These are phyloP conservation scores for Diutina rugosa DNA, from an alignment of 1,139 yeast species.

Conservation along the genomic window DNA sequence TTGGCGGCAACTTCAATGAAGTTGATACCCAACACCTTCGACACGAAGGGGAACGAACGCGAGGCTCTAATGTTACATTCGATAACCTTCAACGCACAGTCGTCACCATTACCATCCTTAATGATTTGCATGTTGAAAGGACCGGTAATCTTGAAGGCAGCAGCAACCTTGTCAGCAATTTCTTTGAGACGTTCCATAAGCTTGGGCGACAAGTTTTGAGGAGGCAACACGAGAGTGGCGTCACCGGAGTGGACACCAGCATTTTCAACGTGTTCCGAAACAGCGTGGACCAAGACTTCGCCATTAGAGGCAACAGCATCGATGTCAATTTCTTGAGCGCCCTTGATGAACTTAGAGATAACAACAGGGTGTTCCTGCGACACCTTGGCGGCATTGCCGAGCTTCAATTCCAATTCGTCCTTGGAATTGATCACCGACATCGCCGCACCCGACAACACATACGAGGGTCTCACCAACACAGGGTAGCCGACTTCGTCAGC, in stretches of 20 bases:
- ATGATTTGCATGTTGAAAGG: slow-evolving; percentile 98
- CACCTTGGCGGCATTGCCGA: slow-evolving; percentile 81
- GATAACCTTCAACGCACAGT: slow-evolving; percentile 72
- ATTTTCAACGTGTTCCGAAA: slow-evolving; percentile 95
- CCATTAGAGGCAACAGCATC: slow-evolving; percentile 94
- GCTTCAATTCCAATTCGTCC: slow-evolving; percentile 66
- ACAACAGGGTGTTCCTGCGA: slow-evolving; percentile 96
- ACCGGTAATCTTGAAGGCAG: slow-evolving; percentile 92
- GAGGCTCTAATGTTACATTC: slow-evolving; percentile 98
- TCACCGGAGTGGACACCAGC: slow-evolving; percentile 99
- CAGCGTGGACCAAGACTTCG: slow-evolving; percentile 81
- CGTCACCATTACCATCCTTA: slow-evolving; percentile 44
- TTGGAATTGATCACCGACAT: slow-evolving; percentile 83
- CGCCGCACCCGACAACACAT: slow-evolving; percentile 96
- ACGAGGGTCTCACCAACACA: slow-evolving; percentile 94
- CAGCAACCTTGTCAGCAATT: slow-evolving; percentile 85
- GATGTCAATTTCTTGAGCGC: slow-evolving; percentile 93
- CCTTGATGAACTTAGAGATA: slow-evolving; percentile 87
- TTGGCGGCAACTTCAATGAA: slow-evolving; percentile 90
- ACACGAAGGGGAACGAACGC: slow-evolving; percentile 96
- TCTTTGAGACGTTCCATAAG: slow-evolving; percentile 54
- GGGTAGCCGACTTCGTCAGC: slow-evolving; percentile 88
- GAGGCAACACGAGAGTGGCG: slow-evolving; percentile 90
- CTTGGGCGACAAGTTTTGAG: slow-evolving; percentile 53
- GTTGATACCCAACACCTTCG: slow-evolving; percentile 88